Evolutionary conservation across 75 land plant genomes (phyloP).

Genomic region (Larix kaempferi): DNA sequence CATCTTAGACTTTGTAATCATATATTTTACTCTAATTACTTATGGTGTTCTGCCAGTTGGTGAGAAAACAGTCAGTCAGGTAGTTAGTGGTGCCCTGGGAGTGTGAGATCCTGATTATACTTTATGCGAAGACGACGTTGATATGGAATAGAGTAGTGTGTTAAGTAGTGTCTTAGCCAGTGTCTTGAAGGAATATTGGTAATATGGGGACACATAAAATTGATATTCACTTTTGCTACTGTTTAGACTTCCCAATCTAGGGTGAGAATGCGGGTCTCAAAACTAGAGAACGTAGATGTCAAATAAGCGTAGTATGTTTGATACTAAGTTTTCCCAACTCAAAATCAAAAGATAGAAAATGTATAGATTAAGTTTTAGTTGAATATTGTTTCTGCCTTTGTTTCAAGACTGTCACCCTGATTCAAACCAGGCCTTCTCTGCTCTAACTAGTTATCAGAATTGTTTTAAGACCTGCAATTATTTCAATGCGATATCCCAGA

Average conservation of each 20-base stretch:
- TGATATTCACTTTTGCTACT: neutral
- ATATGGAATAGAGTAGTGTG: neutral
- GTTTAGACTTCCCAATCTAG: neutral
- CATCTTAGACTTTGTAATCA: neutral
- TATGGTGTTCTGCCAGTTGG: no score
- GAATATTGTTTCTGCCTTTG: neutral
- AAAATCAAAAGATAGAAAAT: neutral
- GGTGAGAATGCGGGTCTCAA: neutral
- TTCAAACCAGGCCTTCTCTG: no score
- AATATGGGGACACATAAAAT: neutral
- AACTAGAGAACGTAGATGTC: no score
- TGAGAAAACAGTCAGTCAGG: neutral
- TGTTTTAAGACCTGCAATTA: neutral
- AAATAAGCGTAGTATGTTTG: no score
- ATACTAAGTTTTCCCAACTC: neutral
- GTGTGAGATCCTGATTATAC: neutral
- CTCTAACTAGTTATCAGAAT: neutral
- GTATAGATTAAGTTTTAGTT: neutral
- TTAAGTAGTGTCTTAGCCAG: neutral
- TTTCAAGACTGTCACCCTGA: neutral
- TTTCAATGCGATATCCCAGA: neutral
- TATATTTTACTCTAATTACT: neutral
- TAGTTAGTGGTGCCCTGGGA: neutral
- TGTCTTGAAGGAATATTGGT: neutral
- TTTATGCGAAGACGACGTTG: neutral